Base-by-base conservation (phyloP, 352 stramenopile genomes). In the Phytopythium litorale region DNA sequence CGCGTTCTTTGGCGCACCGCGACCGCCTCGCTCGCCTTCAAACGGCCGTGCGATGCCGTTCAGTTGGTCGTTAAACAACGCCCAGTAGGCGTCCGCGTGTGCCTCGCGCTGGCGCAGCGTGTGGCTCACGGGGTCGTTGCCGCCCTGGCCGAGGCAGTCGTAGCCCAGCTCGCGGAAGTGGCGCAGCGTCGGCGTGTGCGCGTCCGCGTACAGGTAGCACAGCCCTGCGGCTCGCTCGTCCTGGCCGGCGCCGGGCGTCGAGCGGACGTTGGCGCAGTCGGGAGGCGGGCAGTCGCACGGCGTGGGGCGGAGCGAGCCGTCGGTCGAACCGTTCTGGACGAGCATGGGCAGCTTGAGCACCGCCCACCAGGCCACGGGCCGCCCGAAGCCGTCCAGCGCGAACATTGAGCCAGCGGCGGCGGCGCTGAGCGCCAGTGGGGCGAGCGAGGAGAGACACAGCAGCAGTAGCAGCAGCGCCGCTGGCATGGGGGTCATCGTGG, bases 151-250 rank as follows among this genome's bases (percentile, higher is more conserved):
- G n/a, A 93, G 67, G 49, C 84, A 93, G 56, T 91, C 84, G 55
- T 83, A 89, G 8, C 82, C 84, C 18, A 89, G 32, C 25, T 84
- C 73, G 51, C 81, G 76, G 53, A 94, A 94, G 67, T 94, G 64
- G 0, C 69, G 80, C 52, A 93, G 76, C 38, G 61, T 55, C 0
- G 80, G 73, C 1, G 66, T 72, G 12, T 55, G 68, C 3, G 82
- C 73, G 68, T 93, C 84, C 4, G 82, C 84, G 61, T 93, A 93
- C 25, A 93, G 66, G 56, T 93, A 93, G 68, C 84, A 93, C 18
- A 93, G 80, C 0, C 84, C 84, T 32, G 72, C 56, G 4, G 77
- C 73, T 49, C 84, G 71, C 16, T 58, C 23, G n/a, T 68, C 49
- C 2, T 60, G 65, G 4, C 6, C 25, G 35, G 6, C 16, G 4